phyloP scores from a whole-genome alignment of 1,284 basidiomycete species.

The Caloboletus inedulis region DNA sequence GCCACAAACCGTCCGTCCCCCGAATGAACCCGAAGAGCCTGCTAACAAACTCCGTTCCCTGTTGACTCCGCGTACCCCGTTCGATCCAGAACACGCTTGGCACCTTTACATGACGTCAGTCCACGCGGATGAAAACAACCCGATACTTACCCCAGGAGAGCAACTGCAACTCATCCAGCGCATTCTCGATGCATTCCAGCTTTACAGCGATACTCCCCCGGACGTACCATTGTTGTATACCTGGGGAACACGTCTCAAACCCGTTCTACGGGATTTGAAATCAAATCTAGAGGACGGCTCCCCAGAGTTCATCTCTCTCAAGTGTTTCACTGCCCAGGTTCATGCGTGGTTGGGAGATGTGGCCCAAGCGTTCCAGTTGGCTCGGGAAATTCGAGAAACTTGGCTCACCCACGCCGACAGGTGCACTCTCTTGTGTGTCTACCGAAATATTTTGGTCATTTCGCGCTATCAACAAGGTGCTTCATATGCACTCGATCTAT shows the following conservation, averaged over 20 bases:
- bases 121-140: slow-evolving; percentile 10
- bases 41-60: slow-evolving; percentile 22
- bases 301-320: slow-evolving; percentile 18
- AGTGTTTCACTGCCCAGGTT: slow-evolving; percentile 36
- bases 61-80: slow-evolving; percentile 15
- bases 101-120: slow-evolving; percentile 28
- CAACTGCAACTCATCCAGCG: slow-evolving; percentile 35
- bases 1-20: slow-evolving; percentile 2
- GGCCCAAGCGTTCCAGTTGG: slow-evolving; percentile 32
- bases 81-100: slow-evolving; percentile 43
- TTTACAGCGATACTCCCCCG: slow-evolving; percentile 19
- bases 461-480: slow-evolving; percentile 37
- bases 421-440: slow-evolving; percentile 33
- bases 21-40: slow-evolving; percentile 6
- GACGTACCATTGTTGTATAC: slow-evolving; percentile 28
- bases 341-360: slow-evolving; percentile 37
- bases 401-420: slow-evolving; percentile 18
- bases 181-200: slow-evolving; percentile 31
- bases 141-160: slow-evolving; percentile 21
- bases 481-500: slow-evolving; percentile 41
- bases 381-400: slow-evolving; percentile 24
- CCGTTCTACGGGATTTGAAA: slow-evolving; percentile 34
- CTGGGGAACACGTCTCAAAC: slow-evolving; percentile 40
- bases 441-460: slow-evolving; percentile 42
- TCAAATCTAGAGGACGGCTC: slow-evolving; percentile 16